These are phyloP conservation scores for Verticillium alfalfae DNA, from an alignment of 2,329 filamentous ascomycete genomes.

Conservation along the genomic window DNA sequence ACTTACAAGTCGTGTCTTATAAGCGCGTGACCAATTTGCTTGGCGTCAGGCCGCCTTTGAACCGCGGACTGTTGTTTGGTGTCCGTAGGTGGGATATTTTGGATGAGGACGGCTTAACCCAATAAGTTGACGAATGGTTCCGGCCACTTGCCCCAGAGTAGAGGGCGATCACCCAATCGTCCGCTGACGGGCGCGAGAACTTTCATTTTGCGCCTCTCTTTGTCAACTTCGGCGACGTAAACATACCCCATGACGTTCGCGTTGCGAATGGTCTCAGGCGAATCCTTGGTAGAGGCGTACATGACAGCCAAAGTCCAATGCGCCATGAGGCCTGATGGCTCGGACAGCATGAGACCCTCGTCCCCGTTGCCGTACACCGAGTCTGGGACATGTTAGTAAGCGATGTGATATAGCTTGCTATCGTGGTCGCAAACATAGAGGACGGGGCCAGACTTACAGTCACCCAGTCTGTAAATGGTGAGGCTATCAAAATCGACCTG, in stretches of 20 bases:
- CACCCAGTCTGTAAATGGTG: constrained; percentile 64
- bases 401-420: neutral
- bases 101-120: constrained; percentile 27
- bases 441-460: constrained; percentile 37
- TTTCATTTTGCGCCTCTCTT: constrained; percentile 72
- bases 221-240: constrained; percentile 88
- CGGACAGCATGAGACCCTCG: constrained; percentile 54
- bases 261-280: constrained; percentile 67
- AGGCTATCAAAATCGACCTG: constrained; percentile 73
- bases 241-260: constrained; percentile 87
- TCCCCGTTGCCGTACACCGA: constrained; percentile 22
- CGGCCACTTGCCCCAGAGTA: constrained; percentile 83
- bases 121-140: constrained; percentile 77
- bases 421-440: neutral
- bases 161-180: constrained; percentile 69
- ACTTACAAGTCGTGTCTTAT: neutral
- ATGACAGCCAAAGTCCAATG: constrained; percentile 84
- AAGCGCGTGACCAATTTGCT: too few relatives aligned
- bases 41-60: neutral
- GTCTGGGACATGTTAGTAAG: constrained; percentile 12
- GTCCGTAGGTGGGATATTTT: neutral
- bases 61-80: neutral
- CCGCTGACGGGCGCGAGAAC: constrained; percentile 81
- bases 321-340: constrained; percentile 62
- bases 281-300: constrained; percentile 65